Percentiles rank a stretch among this genome's conserved stretches.
Evolutionary conservation across 1,284 basidiomycete species (phyloP).

Genomic region (Phellinidium pouzarii): DNA sequence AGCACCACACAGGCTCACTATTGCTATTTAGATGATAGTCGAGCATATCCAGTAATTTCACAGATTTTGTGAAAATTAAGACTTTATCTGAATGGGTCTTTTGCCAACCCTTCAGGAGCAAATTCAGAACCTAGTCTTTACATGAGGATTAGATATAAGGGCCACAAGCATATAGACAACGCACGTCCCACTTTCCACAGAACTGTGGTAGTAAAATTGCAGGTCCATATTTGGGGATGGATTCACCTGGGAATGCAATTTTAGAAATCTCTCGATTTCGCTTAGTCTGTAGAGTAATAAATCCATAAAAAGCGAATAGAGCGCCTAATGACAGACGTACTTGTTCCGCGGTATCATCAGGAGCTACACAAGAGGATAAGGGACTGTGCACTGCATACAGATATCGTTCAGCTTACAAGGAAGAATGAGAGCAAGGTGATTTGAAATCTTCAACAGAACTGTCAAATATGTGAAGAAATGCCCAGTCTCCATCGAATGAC

Average conservation of each 20-base stretch:
- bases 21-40: conserved; percentile 57
- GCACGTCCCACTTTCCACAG: conserved; percentile 82
- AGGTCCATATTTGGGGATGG: conserved; percentile 52
- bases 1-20: conserved; percentile 31
- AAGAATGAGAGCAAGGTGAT: conserved; percentile 76
- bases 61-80: conserved; percentile 80
- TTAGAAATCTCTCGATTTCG: conserved; percentile 55
- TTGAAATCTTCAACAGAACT: conserved; percentile 77
- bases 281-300: conserved; percentile 33
- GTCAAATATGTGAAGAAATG: conserved; percentile 71
- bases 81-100: conserved; percentile 66
- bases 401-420: conserved; percentile 43
- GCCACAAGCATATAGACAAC: conserved; percentile 22
- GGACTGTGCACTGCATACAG: not conserved
- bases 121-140: conserved; percentile 53
- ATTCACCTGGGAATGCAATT: conserved; percentile 47
- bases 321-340: conserved; percentile 27
- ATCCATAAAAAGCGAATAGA: not conserved
- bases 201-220: conserved; percentile 54
- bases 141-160: not conserved
- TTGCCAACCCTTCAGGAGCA: conserved; percentile 59
- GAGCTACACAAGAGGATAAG: conserved; percentile 33
- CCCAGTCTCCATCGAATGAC: conserved; percentile 50
- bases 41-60: conserved; percentile 76
- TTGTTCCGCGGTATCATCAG: conserved; percentile 58